A percentile compares a stretch with the other conserved stretches of the same genome.
phyloP scores from a whole-genome alignment of 257 asterid genomes.

The Fraxinus excelsior region DNA sequence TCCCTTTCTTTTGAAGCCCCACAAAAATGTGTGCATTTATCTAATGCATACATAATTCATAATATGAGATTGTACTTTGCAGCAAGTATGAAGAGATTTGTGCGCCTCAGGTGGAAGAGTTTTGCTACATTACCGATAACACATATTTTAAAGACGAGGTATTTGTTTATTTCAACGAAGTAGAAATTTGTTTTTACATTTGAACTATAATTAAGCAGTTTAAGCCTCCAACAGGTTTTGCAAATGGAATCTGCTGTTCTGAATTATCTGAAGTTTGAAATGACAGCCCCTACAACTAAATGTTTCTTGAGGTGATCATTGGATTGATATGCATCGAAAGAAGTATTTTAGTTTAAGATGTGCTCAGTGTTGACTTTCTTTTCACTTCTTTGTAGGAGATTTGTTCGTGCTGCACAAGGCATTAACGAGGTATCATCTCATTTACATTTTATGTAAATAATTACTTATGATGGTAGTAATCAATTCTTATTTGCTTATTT shows the following conservation, averaged over 20 bases:
- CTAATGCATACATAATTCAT: background rate
- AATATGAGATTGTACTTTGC: slow-evolving; percentile 23
- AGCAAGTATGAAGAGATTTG: slow-evolving; percentile 95
- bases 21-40: no score
- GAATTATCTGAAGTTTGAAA: slow-evolving; percentile 82
- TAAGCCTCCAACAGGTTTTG: slow-evolving; percentile 52
- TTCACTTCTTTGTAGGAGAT: slow-evolving; percentile 55
- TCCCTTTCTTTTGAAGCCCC: no score
- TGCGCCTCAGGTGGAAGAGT: slow-evolving; percentile 92
- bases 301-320: slow-evolving; percentile 72
- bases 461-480: background rate
- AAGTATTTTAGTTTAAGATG: background rate
- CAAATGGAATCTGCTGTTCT: slow-evolving; percentile 81
- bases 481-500: background rate
- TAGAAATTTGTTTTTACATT: background rate
- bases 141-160: slow-evolving; percentile 92
- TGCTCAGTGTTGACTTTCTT: slow-evolving; percentile 8
- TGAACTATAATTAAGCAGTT: slow-evolving; percentile 8
- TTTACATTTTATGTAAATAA: no score
- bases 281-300: slow-evolving; percentile 84
- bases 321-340: background rate
- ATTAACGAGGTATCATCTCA: slow-evolving; percentile 56
- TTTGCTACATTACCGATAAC: slow-evolving; percentile 91
- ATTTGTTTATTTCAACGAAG: background rate
- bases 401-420: slow-evolving; percentile 87